Conservation (phyloP, 1,284 basidiomycete genomes). For the Coniferiporia weirii region DNA sequence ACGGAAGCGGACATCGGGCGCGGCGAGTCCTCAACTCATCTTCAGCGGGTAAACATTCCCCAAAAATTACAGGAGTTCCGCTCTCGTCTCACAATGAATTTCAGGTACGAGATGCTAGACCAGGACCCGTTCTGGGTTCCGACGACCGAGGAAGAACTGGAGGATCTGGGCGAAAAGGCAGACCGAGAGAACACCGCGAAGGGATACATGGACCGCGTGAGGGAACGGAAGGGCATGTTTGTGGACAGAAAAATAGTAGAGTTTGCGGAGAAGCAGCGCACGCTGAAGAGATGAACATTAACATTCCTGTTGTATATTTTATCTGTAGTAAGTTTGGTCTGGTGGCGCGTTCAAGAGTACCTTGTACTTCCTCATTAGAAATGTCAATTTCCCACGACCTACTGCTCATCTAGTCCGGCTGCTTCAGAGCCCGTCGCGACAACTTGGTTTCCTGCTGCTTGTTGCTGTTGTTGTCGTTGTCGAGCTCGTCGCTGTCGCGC, state of each 20-base stretch:
- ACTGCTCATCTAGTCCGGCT: neutral
- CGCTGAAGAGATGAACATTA: constrained; percentile 69
- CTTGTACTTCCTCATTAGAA: too few relatives aligned
- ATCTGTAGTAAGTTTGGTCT: too few relatives aligned
- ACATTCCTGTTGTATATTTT: too few relatives aligned
- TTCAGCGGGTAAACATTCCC: constrained; percentile 75
- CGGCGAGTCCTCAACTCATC: constrained; percentile 93
- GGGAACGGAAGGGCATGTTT: constrained; percentile 93
- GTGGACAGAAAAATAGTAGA: constrained; percentile 91
- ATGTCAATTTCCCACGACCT: neutral
- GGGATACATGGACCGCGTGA: constrained; percentile 87
- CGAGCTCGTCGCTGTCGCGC: neutral
- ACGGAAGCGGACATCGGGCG: constrained; percentile 92
- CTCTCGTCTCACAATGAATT: constrained; percentile 1
- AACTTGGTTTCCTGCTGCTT: neutral
- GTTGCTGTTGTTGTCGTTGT: neutral
- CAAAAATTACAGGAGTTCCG: constrained; percentile 7
- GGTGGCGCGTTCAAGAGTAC: too few relatives aligned
- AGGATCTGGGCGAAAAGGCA: constrained; percentile 95
- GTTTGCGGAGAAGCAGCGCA: constrained; percentile 94
- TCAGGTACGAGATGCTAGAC: constrained; percentile 82
- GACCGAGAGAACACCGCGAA: constrained; percentile 94
- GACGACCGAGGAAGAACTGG: constrained; percentile 94
- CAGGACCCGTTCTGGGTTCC: constrained; percentile 99
- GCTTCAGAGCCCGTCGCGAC: neutral